A percentile compares a stretch with the other conserved stretches of the same genome.
Conservation (phyloP, 441 rosid genomes). For the Breynia disticha region DNA sequence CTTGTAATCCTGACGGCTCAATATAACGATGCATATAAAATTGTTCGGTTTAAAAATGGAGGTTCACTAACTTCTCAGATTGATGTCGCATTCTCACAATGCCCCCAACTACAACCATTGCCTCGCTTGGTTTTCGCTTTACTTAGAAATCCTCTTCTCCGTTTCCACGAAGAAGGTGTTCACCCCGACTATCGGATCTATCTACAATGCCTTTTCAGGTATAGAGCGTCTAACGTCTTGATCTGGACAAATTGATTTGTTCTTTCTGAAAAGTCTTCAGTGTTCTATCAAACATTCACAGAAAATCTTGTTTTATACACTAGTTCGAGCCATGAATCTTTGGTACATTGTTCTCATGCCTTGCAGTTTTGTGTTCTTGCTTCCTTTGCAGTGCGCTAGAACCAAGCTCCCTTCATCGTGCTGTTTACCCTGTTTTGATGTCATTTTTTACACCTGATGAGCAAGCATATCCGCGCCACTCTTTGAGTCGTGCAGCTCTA, state of each 20-base stretch:
- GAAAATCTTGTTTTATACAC: too few relatives aligned
- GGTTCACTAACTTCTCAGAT: constrained; percentile 49
- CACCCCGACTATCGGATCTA: constrained; percentile 94
- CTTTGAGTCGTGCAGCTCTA: constrained; percentile 83
- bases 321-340: background rate
- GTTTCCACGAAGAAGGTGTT: constrained; percentile 96
- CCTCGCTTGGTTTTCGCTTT: constrained; percentile 89
- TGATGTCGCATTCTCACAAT: constrained; percentile 78
- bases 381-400: constrained; percentile 61
- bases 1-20: constrained; percentile 85
- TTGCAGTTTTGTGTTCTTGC: background rate
- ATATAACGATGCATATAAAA: constrained; percentile 64
- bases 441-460: constrained; percentile 76
- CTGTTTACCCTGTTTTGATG: constrained; percentile 66
- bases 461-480: constrained; percentile 89
- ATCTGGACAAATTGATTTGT: background rate
- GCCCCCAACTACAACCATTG: constrained; percentile 78
- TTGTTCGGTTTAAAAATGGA: constrained; percentile 56
- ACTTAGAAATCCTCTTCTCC: constrained; percentile 87
- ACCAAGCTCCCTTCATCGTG: constrained; percentile 83
- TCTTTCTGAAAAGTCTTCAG: background rate
- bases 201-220: constrained; percentile 97
- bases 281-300: background rate
- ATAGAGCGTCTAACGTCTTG: constrained; percentile 10
- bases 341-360: background rate